These are phyloP conservation scores for Gremmenia infestans DNA, from an alignment of 2,329 filamentous ascomycete species.

Conservation along the genomic window DNA sequence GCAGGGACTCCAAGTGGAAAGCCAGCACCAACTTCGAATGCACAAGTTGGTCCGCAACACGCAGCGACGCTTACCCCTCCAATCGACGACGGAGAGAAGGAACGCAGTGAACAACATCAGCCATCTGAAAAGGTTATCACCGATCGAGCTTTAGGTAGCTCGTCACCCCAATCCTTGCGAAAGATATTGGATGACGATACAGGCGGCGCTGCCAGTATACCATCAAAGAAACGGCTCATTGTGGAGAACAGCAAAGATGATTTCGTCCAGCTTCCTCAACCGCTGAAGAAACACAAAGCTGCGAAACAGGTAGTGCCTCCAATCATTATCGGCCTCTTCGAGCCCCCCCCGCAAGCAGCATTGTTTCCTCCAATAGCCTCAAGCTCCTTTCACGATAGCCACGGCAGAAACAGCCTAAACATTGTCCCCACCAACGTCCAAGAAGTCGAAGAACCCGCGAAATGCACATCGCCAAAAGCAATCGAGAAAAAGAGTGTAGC, in stretches of 20 bases:
- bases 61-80: slow-evolving; percentile 8
- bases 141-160: slow-evolving; percentile 26
- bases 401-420: slow-evolving; percentile 35
- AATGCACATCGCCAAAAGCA: not conserved
- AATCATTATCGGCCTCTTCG: slow-evolving; percentile 60
- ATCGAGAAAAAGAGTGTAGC: slow-evolving; percentile 2
- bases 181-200: slow-evolving; percentile 32
- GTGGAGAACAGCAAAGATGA: slow-evolving; percentile 51
- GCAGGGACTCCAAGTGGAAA: slow-evolving; percentile 30
- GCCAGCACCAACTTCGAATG: slow-evolving; percentile 6
- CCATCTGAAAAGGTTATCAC: slow-evolving; percentile 7
- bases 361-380: slow-evolving; percentile 61
- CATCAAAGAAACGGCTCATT: slow-evolving; percentile 50
- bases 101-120: slow-evolving; percentile 14
- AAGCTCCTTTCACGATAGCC: slow-evolving; percentile 47
- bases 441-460: slow-evolving; percentile 4
- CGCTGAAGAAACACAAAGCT: slow-evolving; percentile 59
- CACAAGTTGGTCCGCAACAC: slow-evolving; percentile 16
- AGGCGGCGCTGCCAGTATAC: slow-evolving; percentile 19
- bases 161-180: slow-evolving; percentile 31
- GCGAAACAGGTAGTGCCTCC: slow-evolving; percentile 52
- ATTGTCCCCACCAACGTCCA: slow-evolving; percentile 19
- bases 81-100: slow-evolving; percentile 30
- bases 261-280: slow-evolving; percentile 59
- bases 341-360: slow-evolving; percentile 53